Conservation (phyloP, 2,329 filamentous ascomycete genomes). For the Beauveria sp. region DNA sequence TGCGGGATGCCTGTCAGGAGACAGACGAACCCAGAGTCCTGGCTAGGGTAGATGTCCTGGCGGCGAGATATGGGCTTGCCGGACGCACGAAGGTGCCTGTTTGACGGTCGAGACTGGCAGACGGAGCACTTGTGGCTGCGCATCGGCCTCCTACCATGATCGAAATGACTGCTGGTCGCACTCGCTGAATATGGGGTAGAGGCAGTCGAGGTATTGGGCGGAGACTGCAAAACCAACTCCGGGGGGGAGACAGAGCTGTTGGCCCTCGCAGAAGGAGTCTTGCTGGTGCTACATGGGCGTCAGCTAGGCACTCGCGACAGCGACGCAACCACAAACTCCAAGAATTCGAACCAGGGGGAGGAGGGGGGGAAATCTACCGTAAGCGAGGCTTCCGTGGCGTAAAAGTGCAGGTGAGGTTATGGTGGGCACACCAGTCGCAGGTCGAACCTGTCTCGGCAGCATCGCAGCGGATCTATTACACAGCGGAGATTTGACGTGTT, state of each 20-base stretch:
- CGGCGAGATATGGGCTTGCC: slow-evolving; percentile 30
- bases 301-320: neutral
- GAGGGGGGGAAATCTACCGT: neutral
- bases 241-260: neutral
- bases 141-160: neutral
- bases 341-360: neutral
- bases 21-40: slow-evolving; percentile 38
- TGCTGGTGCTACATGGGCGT: neutral
- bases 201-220: neutral
- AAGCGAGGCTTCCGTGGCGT: slow-evolving; percentile 15
- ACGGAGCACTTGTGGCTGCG: slow-evolving; percentile 6
- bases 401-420: slow-evolving; percentile 40
- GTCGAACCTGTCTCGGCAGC: slow-evolving; percentile 25
- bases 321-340: neutral
- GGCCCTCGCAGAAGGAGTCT: neutral
- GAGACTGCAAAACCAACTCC: neutral
- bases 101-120: slow-evolving; percentile 9
- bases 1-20: slow-evolving; percentile 41
- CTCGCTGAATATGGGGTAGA: neutral
- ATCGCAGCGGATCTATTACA: slow-evolving; percentile 42
- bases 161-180: neutral
- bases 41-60: slow-evolving; percentile 32
- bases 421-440: slow-evolving; percentile 45
- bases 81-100: neutral
- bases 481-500: slow-evolving; percentile 10